A percentile compares a stretch with the other conserved stretches of the same genome.
Evolutionary conservation across 768 basidiomycete genomes (phyloP).

Genomic region (Xerocomellus amylosporus): DNA sequence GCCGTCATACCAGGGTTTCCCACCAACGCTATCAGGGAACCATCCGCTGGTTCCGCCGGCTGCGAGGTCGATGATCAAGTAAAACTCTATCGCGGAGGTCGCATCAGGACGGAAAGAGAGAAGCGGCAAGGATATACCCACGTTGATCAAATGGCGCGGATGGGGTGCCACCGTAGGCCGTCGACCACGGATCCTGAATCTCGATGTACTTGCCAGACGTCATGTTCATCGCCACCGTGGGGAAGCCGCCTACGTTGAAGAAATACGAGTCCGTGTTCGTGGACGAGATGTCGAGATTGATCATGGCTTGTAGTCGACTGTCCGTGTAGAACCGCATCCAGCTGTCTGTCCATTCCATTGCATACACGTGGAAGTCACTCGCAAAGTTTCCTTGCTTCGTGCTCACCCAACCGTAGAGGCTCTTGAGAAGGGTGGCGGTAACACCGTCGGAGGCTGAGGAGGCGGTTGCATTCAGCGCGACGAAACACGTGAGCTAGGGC

Average conservation of each 20-base stretch:
- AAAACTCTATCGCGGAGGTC: constrained; percentile 57
- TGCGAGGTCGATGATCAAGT: constrained; percentile 75
- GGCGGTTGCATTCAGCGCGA: neutral
- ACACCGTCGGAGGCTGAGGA: constrained; percentile 7
- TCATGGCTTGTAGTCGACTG: constrained; percentile 47
- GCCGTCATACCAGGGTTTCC: constrained; percentile 58
- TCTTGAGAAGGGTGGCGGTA: constrained; percentile 29
- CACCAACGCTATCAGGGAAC: constrained; percentile 49
- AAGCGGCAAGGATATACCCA: neutral
- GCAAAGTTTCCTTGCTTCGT: constrained; percentile 46
- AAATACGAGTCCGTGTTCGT: constrained; percentile 45
- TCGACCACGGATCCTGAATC: constrained; percentile 50
- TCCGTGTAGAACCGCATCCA: constrained; percentile 58
- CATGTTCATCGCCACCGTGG: constrained; percentile 45
- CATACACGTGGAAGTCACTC: constrained; percentile 50
- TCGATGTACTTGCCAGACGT: constrained; percentile 38
- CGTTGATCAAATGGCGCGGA: constrained; percentile 46
- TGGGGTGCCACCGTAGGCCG: constrained; percentile 38
- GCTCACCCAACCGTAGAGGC: constrained; percentile 37
- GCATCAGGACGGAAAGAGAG: neutral
- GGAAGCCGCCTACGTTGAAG: constrained; percentile 52
- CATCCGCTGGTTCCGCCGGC: constrained; percentile 75
- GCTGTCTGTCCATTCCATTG: constrained; percentile 56
- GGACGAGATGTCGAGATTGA: constrained; percentile 46
- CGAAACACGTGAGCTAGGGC: neutral